phyloP scores from a whole-genome alignment of 140 eudicot genomes.

The Erigeron philadelphicus region DNA sequence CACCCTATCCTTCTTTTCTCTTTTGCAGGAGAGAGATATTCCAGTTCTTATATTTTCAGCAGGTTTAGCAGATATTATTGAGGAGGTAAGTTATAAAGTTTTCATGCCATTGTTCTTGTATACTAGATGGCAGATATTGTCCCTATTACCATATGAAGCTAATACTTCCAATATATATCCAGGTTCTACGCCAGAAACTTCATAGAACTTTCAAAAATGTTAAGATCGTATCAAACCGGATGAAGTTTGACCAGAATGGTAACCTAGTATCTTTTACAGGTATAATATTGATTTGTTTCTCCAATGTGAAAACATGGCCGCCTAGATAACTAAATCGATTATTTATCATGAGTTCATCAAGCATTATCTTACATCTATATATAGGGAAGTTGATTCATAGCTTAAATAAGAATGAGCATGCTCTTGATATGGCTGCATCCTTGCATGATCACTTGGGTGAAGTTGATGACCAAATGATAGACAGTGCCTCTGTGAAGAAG shows the following conservation, averaged over 20 bases:
- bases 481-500: slow-evolving; percentile 45
- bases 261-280: slow-evolving; percentile 74
- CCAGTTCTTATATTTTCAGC: slow-evolving; percentile 92
- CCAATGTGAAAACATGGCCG: background rate
- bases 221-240: slow-evolving; percentile 73
- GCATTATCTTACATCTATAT: background rate
- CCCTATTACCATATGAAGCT: slow-evolving; percentile 4
- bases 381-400: slow-evolving; percentile 82
- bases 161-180: slow-evolving; percentile 14
- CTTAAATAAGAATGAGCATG: slow-evolving; percentile 85
- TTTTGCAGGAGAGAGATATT: slow-evolving; percentile 59
- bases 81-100: slow-evolving; percentile 50
- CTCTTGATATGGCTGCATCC: slow-evolving; percentile 92
- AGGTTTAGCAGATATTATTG: slow-evolving; percentile 88
- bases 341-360: background rate
- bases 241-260: slow-evolving; percentile 75
- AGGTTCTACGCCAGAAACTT: slow-evolving; percentile 82
- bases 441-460: slow-evolving; percentile 61
- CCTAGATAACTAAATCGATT: background rate
- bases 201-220: slow-evolving; percentile 72
- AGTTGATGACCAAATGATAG: slow-evolving; percentile 39
- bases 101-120: slow-evolving; percentile 11
- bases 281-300: slow-evolving; percentile 22
- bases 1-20: background rate
- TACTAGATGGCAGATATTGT: slow-evolving; percentile 12